A percentile compares a stretch with the other conserved stretches of the same genome.
Evolutionary conservation across 2,329 filamentous ascomycete species (phyloP).

Genomic region (Alternaria longipes): DNA sequence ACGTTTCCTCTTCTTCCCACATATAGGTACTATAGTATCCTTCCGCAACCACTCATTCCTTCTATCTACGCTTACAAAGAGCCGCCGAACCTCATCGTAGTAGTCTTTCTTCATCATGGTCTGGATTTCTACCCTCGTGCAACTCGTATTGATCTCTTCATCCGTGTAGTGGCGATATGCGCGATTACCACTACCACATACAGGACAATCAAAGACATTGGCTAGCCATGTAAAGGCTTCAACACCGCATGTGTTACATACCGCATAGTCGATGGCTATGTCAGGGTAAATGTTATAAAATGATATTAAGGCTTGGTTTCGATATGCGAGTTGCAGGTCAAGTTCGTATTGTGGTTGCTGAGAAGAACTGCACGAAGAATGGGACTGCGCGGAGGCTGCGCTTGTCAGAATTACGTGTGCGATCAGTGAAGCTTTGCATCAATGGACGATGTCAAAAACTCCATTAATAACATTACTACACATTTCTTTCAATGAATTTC

Average conservation of each 20-base stretch:
- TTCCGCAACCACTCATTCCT: background rate
- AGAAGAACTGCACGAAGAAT: background rate
- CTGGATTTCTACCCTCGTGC: background rate
- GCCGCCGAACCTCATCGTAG: background rate
- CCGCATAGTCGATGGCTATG: constrained; percentile 9
- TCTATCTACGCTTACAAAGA: background rate
- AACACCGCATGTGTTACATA: constrained; percentile 18
- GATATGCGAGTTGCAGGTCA: background rate
- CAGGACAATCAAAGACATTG: constrained; percentile 18
- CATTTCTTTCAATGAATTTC: background rate
- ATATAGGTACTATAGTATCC: background rate
- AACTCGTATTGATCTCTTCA: background rate
- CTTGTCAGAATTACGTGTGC: background rate
- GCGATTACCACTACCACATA: constrained; percentile 11
- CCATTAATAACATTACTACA: background rate
- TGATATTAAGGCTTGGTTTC: constrained; percentile 8
- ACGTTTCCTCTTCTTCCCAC: constrained; percentile 8
- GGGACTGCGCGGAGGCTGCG: background rate
- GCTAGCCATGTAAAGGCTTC: constrained; percentile 25
- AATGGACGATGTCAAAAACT: background rate
- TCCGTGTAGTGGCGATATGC: background rate
- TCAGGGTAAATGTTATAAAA: constrained; percentile 16
- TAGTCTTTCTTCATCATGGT: background rate
- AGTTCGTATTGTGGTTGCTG: background rate
- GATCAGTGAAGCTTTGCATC: background rate